Evolutionary conservation across 2,329 filamentous ascomycete species (phyloP).

Genomic region (Pseudogymnoascus destructans): DNA sequence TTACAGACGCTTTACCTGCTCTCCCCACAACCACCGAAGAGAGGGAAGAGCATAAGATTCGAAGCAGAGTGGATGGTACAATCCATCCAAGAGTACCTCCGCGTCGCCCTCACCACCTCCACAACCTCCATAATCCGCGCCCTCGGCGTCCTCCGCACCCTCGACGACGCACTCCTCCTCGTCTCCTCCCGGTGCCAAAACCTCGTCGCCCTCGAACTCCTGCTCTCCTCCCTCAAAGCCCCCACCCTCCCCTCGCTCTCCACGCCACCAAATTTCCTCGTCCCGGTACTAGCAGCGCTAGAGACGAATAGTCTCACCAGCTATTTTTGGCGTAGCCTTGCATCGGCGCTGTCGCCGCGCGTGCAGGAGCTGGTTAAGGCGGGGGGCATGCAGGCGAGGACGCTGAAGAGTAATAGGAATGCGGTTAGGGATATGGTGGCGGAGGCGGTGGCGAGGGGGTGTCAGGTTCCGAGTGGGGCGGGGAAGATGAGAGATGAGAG

Average conservation of each 20-base stretch:
- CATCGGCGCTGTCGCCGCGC: constrained; percentile 58
- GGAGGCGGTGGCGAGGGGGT: constrained; percentile 71
- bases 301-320: constrained; percentile 79
- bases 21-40: constrained; percentile 48
- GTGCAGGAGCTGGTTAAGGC: constrained; percentile 75
- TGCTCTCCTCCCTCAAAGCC: constrained; percentile 56
- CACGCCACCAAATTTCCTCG: constrained; percentile 42
- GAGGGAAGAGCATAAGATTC: constrained; percentile 38
- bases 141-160: constrained; percentile 63
- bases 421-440: constrained; percentile 63
- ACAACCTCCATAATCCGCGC: constrained; percentile 61
- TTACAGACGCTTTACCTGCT: constrained; percentile 68
- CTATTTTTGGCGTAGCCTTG: constrained; percentile 88
- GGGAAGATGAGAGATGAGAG: constrained; percentile 55
- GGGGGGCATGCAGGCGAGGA: constrained; percentile 73
- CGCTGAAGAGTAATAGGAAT: constrained; percentile 62
- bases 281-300: constrained; percentile 60
- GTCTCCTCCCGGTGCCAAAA: constrained; percentile 79
- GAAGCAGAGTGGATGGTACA: constrained; percentile 60
- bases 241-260: constrained; percentile 45
- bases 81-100: constrained; percentile 69
- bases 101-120: constrained; percentile 66
- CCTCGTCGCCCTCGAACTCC: constrained; percentile 70
- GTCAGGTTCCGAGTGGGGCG: constrained; percentile 47
- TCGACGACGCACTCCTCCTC: constrained; percentile 72